phyloP scores from a whole-genome alignment of 163 green algal genomes.

The Volvox carteri region DNA sequence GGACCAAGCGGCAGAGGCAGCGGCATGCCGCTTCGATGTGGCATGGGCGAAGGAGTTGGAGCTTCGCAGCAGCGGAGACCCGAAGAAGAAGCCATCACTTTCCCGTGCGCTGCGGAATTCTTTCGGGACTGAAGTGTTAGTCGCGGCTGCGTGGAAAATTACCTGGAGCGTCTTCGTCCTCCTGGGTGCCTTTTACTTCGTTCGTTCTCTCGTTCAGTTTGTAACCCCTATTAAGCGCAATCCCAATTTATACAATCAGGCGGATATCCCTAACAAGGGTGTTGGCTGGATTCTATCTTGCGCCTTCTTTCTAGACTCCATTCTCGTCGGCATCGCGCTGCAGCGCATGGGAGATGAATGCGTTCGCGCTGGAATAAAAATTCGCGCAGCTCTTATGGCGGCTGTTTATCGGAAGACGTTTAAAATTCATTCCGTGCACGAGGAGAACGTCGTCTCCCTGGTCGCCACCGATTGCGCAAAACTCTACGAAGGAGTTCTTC shows the following conservation, averaged over 20 bases:
- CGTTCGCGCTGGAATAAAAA: slow-evolving; percentile 69
- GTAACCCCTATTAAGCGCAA: slow-evolving; percentile 12
- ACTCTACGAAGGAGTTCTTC: slow-evolving; percentile 70
- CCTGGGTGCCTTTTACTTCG: slow-evolving; percentile 68
- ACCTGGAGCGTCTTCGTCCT: slow-evolving; percentile 68
- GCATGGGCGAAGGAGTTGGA: slow-evolving; percentile 58
- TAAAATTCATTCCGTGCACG: slow-evolving; percentile 53
- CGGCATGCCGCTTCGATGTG: slow-evolving; percentile 48
- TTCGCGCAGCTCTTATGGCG: slow-evolving; percentile 66
- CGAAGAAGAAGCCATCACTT: slow-evolving; percentile 57
- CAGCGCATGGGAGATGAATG: slow-evolving; percentile 75
- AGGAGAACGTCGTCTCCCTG: slow-evolving; percentile 70
- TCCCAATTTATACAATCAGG: slow-evolving; percentile 61
- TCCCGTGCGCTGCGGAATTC: slow-evolving; percentile 55
- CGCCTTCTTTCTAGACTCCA: slow-evolving; percentile 71
- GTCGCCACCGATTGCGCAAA: slow-evolving; percentile 76
- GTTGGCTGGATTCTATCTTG: slow-evolving; percentile 62
- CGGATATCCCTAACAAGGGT: slow-evolving; percentile 14
- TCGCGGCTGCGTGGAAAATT: slow-evolving; percentile 68
- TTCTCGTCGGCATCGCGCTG: slow-evolving; percentile 67
- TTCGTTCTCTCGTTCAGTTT: slow-evolving; percentile 63
- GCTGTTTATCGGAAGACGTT: slow-evolving; percentile 74
- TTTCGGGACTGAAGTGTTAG: slow-evolving; percentile 62
- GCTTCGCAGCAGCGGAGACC: not conserved
- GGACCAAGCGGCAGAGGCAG: slow-evolving; percentile 64